Evolutionary conservation across 345 rosid species (phyloP).

Genomic region (Aurinia saxatilis): DNA sequence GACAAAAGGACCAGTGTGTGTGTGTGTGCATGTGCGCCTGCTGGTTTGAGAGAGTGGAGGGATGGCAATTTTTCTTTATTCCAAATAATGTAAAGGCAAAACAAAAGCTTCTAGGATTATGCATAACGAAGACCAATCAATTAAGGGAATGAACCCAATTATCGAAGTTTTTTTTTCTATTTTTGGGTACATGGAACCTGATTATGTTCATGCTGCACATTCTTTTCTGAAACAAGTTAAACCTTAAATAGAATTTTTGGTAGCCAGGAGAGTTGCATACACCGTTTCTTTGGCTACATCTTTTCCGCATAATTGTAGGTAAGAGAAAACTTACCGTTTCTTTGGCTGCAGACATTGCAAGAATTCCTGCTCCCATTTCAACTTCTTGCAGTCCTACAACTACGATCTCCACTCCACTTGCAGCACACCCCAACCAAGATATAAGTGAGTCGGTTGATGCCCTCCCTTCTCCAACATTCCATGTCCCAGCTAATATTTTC

Average conservation of each 20-base stretch:
- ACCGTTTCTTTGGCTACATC: too few species aligned
- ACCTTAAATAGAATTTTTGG: background rate
- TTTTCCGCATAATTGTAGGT: background rate
- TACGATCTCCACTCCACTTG: slow-evolving; percentile 55
- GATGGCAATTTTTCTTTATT: background rate
- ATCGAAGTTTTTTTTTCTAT: background rate
- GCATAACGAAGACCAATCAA: background rate
- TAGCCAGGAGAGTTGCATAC: background rate
- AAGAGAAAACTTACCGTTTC: slow-evolving; percentile 60
- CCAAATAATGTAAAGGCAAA: background rate
- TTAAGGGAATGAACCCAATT: background rate
- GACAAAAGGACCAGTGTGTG: background rate
- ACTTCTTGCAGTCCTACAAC: slow-evolving; percentile 84
- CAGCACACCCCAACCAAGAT: slow-evolving; percentile 65
- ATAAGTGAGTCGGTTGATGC: slow-evolving; percentile 55
- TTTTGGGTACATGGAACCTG: background rate
- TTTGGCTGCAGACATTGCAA: slow-evolving; percentile 85
- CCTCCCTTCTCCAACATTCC: slow-evolving; percentile 85
- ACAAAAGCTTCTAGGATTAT: background rate
- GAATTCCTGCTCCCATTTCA: slow-evolving; percentile 88
- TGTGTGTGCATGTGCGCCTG: background rate
- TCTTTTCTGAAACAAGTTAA: slow-evolving; percentile 2
- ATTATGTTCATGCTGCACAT: background rate
- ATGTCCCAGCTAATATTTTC: slow-evolving; percentile 56
- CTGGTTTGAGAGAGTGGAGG: background rate